Evolutionary conservation across 2,329 filamentous ascomycete genomes (phyloP), one percentile per base, ranked within the genome.

Genomic region (Penicillium sp.): DNA sequence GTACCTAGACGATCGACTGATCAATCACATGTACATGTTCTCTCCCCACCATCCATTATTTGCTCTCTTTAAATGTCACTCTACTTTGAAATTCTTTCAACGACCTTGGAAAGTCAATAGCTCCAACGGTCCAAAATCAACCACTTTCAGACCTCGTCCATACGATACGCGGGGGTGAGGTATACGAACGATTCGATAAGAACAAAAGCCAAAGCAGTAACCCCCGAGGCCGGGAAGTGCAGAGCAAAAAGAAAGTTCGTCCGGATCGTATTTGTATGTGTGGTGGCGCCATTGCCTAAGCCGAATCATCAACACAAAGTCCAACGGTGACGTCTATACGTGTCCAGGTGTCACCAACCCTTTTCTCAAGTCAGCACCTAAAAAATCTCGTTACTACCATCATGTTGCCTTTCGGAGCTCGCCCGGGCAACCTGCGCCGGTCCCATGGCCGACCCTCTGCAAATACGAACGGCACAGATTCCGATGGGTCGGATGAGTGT

Each of bases 321-420:
- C 37, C 19, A 27, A 25, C 4, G 10, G n/a, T 43, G 38, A 21
- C 33, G 23, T 51, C 10, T 17, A 21, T 17, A 38, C 31, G 21
- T n/a, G 17, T 12, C 17, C 35, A 37, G 35, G 54, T 57, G 35
- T 23, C 49, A 53, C 49, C 27, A 23, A 47, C 33, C 3, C 27
- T 29, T 52, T 37, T 37, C 23, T 19, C 25, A 27, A 53, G 15
- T 13, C 25, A 35, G n/a, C 21, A 17, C 10, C 12, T 27, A 19
- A 37, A n/a, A 53, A 48, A 8, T 9, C 23, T 6, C 15, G 17
- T 19, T n/a, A 41, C 40, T 43, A n/a, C 21, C 7, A 48, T 19
- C 17, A 57, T 57, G 55, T 15, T 57, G 17, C 55, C 55, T 29
- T 47, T 54, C 37, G 50, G 50, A n/a, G 19, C 47, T 47, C 55